Base-by-base conservation (phyloP, 176 grass and related monocot species). In the Cymbopogon citratus region DNA sequence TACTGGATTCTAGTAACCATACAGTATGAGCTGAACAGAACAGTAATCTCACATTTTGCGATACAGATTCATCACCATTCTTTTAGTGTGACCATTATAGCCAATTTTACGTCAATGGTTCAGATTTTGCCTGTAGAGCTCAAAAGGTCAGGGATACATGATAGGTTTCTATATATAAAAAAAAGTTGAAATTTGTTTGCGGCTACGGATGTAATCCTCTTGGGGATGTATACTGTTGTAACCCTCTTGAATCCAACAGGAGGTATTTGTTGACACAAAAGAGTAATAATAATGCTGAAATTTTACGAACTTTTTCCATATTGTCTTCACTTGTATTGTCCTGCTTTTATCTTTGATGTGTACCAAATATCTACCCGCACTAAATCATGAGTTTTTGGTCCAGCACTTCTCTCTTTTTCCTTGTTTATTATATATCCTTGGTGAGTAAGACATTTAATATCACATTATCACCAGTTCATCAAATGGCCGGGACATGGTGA, bases 1-100 rank as follows among this genome's bases (percentile, higher is more conserved):
- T 97, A 71, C 76, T 94, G 63, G 91, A 90, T 68, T 88, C 91
- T 33, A 74, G 85, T 80, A 90, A 72, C 26, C 89, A 91, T 81
- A 94, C 45, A 63, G 35, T 92, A 65, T 95, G 81, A 95, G 74
- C 14, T 27, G 6, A 10, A 12, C 33, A 12, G 0, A n/a, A n/a
- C n/a, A n/a, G n/a, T 7, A 29, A n/a, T 10, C 8, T 44, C 44
- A 21, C 6, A 81, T 77, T 73, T 77, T 38, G 34, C 16, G 3
- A 33, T 36, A 72, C 57, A 24, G 27, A 86, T 82, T 86, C 79
- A 86, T 73, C 68, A 40, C n/a, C 80, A 63, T 78, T 90, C 73
- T 67, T 90, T 86, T 82, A 82, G 46, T 6, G 2, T 24, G 46
- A 73, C 24, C 35, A 46, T 73, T 39, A 16, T 77, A 82, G 57